Conservation (phyloP, 2,329 filamentous ascomycete genomes). For the Cytospora paraplurivora region DNA sequence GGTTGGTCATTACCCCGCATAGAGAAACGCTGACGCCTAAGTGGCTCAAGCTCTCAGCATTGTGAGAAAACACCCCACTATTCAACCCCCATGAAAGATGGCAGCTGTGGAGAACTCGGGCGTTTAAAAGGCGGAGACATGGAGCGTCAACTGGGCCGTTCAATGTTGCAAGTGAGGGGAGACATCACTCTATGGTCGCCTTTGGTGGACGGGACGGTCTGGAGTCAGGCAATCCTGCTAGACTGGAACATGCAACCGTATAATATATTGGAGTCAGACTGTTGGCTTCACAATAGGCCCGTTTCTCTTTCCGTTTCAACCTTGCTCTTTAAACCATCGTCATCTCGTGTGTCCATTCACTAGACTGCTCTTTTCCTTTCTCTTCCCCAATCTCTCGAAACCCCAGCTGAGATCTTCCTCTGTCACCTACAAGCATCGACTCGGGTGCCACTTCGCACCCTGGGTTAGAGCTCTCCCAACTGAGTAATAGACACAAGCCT, state of each 20-base stretch:
- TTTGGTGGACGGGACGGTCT: too few relatives aligned
- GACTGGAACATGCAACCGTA: too few relatives aligned
- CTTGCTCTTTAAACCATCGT: conserved; percentile 1
- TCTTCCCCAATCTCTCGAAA: conserved; percentile 50
- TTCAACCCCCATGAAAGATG: background rate
- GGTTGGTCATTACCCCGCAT: background rate
- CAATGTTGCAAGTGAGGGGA: background rate
- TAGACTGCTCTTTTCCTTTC: conserved; percentile 45
- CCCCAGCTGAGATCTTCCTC: background rate
- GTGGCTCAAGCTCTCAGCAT: background rate
- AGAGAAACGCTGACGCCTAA: background rate
- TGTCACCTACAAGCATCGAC: background rate
- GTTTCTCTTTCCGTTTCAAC: conserved; percentile 1
- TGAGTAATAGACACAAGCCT: background rate
- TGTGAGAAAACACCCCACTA: background rate
- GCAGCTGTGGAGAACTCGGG: background rate
- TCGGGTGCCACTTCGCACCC: background rate
- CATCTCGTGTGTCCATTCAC: background rate
- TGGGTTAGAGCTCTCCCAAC: background rate
- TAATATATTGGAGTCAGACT: background rate
- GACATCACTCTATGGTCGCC: too few relatives aligned
- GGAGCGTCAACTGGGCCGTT: background rate
- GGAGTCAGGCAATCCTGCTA: too few relatives aligned
- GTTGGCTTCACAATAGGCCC: background rate
- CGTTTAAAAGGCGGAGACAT: background rate